Base-by-base conservation (phyloP, 768 basidiomycete species). In the Lepiota brunneoincarnata region DNA sequence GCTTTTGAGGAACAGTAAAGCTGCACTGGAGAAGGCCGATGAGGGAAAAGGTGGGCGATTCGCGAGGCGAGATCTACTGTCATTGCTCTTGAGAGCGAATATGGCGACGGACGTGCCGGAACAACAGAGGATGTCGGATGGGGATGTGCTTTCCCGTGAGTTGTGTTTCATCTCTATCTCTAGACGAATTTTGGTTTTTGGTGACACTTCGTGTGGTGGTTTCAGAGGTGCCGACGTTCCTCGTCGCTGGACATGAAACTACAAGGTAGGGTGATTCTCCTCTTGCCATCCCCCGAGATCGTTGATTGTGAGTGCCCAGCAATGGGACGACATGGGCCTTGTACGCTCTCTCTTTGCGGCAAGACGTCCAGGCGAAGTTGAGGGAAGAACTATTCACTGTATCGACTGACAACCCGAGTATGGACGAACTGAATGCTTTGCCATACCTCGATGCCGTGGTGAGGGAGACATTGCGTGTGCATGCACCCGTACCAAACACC, bases 371-470 rank as follows among this genome's bases (percentile, higher is more conserved):
- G 57, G 67, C 59, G 7, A 79, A 79, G 57, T 74, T 91, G 0
- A 75, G 85, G 0, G 73, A 79, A 1, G 87, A 91, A 60, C 69
- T 86, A 1, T 65, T 79, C 6, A 61, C 68, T 0, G 69, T 84
- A 10, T 61, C 72, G 0, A 82, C 80, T 0, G 81, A 86, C 9
- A 79, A 68, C 0, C 87, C 87, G 2, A 75, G 77, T 3, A 87
- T 89, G 83, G 88, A 91, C 28, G 77, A 84, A 28, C 75, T 91
- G 1, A 78, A 80, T 52, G 71, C 76, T 3, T 72, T 93, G 2
- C 78, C 84, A 0, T 89, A 87, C 60, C 80, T 91, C n/a, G 89
- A 89, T 57, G 72, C 72, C 17, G 77, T 87, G 9, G 73, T 86
- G 2, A 76, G 79, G 6, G 87, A 88, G 67, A 79, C 76, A 0